Conservation (phyloP, 1,284 basidiomycete species). For the Serendipita sp. region DNA sequence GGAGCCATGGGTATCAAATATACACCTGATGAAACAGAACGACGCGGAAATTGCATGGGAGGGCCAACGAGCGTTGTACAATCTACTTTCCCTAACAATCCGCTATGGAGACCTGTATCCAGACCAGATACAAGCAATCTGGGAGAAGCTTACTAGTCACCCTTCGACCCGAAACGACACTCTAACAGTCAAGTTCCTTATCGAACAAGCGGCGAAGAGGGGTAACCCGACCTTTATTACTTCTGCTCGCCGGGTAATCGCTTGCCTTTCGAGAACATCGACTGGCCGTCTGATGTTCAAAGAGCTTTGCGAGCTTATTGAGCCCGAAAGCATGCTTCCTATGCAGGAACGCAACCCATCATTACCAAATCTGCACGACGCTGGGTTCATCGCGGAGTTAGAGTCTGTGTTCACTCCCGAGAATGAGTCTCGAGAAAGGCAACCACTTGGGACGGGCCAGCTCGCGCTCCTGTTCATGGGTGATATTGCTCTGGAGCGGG, state of each 20-base stretch:
- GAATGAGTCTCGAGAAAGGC: constrained; percentile 20
- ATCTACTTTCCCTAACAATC: constrained; percentile 73
- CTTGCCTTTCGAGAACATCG: constrained; percentile 68
- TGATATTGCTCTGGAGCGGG: constrained; percentile 66
- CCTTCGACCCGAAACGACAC: constrained; percentile 63
- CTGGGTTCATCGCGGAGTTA: not conserved
- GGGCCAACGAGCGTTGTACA: constrained; percentile 60
- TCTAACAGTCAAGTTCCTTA: constrained; percentile 68
- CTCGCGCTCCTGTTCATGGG: constrained; percentile 79
- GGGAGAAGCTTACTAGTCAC: constrained; percentile 60
- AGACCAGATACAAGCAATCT: constrained; percentile 73
- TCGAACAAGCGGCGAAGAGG: constrained; percentile 79
- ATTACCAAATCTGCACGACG: not conserved
- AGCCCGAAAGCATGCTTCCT: constrained; percentile 63
- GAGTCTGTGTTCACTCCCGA: not conserved
- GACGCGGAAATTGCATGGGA: constrained; percentile 40
- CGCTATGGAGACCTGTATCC: constrained; percentile 65
- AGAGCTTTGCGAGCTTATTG: constrained; percentile 72
- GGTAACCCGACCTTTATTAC: constrained; percentile 65
- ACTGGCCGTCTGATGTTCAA: constrained; percentile 66
- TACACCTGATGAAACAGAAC: constrained; percentile 54
- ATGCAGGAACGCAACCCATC: constrained; percentile 7
- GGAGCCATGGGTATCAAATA: constrained; percentile 66
- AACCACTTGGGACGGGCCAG: constrained; percentile 66
- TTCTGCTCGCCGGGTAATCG: constrained; percentile 71